These are phyloP conservation scores for Tubosaeta brunneosetosa DNA, from an alignment of 768 basidiomycete species.

Conservation along the genomic window DNA sequence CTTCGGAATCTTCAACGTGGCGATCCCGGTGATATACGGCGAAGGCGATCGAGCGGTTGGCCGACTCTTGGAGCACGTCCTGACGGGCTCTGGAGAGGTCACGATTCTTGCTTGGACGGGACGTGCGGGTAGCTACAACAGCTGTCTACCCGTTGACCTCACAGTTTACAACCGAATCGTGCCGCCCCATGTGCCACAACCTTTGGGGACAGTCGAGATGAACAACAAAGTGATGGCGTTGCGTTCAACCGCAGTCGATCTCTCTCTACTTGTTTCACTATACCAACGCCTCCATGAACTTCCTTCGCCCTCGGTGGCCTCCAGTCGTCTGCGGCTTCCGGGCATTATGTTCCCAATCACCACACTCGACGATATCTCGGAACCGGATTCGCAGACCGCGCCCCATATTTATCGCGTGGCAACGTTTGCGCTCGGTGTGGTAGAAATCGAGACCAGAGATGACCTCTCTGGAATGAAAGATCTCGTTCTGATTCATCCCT, in stretches of 20 bases:
- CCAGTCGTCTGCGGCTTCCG: background rate
- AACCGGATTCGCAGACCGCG: background rate
- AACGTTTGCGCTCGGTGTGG: background rate
- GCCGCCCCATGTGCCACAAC: constrained; percentile 1
- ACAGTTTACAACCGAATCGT: constrained; percentile 1
- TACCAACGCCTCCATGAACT: background rate
- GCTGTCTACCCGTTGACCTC: constrained; percentile 3
- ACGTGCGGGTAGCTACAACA: background rate
- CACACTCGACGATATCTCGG: background rate
- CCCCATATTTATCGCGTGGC: constrained; percentile 1
- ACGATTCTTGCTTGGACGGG: constrained; percentile 3
- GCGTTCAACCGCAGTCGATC: background rate
- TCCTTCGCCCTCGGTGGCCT: background rate
- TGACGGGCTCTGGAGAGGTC: constrained; percentile 1
- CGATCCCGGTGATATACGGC: background rate
- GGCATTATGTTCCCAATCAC: background rate
- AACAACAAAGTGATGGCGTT: background rate
- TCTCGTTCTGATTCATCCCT: background rate
- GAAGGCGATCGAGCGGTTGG: background rate
- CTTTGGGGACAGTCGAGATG: background rate
- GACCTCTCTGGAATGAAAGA: background rate
- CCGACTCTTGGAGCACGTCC: background rate
- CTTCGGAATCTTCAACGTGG: background rate
- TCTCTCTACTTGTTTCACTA: background rate
- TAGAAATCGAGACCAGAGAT: constrained; percentile 1